Evolutionary conservation across 2,329 filamentous ascomycete species (phyloP).

Genomic region (Fusarium sp.): DNA sequence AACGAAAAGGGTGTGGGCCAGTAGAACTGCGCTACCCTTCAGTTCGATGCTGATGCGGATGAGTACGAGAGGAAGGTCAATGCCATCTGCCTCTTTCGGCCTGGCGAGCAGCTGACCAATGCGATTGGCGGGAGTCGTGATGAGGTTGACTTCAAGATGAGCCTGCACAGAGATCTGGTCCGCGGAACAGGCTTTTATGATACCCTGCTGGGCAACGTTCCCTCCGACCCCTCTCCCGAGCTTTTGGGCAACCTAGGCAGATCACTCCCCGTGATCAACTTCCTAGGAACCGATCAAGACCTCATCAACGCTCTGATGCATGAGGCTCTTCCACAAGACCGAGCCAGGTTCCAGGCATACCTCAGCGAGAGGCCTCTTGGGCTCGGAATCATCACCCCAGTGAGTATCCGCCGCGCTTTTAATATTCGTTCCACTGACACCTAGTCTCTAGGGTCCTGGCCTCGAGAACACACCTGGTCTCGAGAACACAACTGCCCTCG

Average conservation of each 20-base stretch:
- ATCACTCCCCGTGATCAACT: constrained; percentile 7
- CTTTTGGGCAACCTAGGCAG: neutral
- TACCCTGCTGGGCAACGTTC: neutral
- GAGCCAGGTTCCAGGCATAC: constrained; percentile 15
- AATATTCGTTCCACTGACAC: too few relatives aligned
- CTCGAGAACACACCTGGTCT: too few relatives aligned
- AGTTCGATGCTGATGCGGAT: neutral
- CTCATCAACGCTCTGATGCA: constrained; percentile 13
- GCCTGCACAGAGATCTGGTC: constrained; percentile 22
- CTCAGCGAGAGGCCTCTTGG: constrained; percentile 15
- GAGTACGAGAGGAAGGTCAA: neutral
- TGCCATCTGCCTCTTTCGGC: neutral
- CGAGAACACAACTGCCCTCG: too few relatives aligned
- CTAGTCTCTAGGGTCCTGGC: too few relatives aligned
- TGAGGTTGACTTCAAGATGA: neutral
- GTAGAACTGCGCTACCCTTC: neutral
- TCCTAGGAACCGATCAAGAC: neutral
- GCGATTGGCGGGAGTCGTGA: neutral
- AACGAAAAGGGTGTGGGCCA: too few relatives aligned
- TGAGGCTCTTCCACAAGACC: constrained; percentile 11
- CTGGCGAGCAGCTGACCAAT: neutral
- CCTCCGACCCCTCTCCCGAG: neutral
- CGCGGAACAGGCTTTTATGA: constrained; percentile 20
- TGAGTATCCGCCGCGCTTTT: too few relatives aligned
- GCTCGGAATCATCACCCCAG: constrained; percentile 8